A percentile compares a stretch with the other conserved stretches of the same genome.
Conservation (phyloP, 1,139 yeast species). For the Blastobotrys malaysiensis region DNA sequence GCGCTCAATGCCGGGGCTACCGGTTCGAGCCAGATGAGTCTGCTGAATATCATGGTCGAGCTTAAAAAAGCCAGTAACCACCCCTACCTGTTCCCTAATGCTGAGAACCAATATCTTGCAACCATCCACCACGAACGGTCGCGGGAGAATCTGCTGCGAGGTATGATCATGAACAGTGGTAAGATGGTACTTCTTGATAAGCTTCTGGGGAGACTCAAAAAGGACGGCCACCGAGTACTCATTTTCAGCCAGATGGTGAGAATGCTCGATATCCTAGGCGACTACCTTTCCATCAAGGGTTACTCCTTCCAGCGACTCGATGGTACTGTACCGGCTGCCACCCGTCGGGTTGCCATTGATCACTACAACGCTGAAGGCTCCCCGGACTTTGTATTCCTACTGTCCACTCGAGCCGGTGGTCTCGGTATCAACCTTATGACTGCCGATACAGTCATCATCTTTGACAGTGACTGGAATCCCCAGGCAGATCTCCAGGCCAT, state of each 20-base stretch:
- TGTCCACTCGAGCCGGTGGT: constrained; percentile 98
- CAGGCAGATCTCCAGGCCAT: constrained; percentile 98
- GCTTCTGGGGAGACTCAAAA: constrained; percentile 69
- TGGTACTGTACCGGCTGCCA: constrained; percentile 94
- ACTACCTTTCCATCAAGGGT: constrained; percentile 86
- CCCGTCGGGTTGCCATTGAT: constrained; percentile 89
- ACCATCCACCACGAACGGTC: constrained; percentile 41
- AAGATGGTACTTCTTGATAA: constrained; percentile 95
- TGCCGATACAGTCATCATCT: constrained; percentile 95
- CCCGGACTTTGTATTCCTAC: constrained; percentile 82
- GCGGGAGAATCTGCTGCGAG: constrained; percentile 78
- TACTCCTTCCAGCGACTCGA: constrained; percentile 86
- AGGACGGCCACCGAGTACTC: constrained; percentile 93
- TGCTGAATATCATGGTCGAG: constrained; percentile 90
- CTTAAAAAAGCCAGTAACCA: constrained; percentile 95
- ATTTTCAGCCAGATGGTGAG: constrained; percentile 97
- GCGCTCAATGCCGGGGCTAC: constrained; percentile 83
- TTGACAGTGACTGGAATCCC: constrained; percentile 99
- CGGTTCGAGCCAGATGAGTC: constrained; percentile 73
- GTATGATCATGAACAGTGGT: constrained; percentile 95
- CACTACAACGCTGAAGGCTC: constrained; percentile 95
- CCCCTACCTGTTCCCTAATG: constrained; percentile 91
- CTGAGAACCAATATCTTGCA: constrained; percentile 65
- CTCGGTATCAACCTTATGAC: constrained; percentile 97
- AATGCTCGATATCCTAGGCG: constrained; percentile 92